These are phyloP conservation scores for Nothopassalora personata DNA, from an alignment of 2,329 filamentous ascomycete species.

Conservation along the genomic window DNA sequence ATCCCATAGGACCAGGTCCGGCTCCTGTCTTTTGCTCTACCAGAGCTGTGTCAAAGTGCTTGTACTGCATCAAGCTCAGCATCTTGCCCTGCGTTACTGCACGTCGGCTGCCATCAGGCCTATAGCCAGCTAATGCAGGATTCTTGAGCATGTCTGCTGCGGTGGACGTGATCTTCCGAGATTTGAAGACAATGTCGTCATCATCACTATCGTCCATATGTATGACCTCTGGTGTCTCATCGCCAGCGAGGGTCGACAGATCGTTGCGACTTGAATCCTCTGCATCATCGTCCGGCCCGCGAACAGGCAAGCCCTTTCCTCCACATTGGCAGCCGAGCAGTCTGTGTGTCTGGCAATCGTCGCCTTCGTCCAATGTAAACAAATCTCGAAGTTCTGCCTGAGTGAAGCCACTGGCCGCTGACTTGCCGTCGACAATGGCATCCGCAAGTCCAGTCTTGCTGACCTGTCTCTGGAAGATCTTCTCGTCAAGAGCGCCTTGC, in stretches of 20 bases:
- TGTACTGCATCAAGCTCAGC: slow-evolving; percentile 51
- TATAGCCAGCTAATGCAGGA: slow-evolving; percentile 8
- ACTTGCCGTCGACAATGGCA: slow-evolving; percentile 64
- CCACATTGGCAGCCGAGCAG: slow-evolving; percentile 59
- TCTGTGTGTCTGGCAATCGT: slow-evolving; percentile 62
- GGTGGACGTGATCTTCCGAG: slow-evolving; percentile 8
- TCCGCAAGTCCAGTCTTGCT: slow-evolving; percentile 66
- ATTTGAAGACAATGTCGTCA: slow-evolving; percentile 27
- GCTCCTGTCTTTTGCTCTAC: slow-evolving; percentile 21
- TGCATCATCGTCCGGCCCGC: slow-evolving; percentile 20
- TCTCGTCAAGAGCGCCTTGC: slow-evolving; percentile 65
- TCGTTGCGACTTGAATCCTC: slow-evolving; percentile 22
- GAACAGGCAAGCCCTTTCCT: slow-evolving; percentile 44
- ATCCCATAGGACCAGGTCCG: slow-evolving; percentile 16
- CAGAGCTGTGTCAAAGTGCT: slow-evolving; percentile 45
- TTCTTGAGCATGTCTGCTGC: slow-evolving; percentile 22
- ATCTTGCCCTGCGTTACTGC: slow-evolving; percentile 38
- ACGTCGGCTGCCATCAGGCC: slow-evolving; percentile 32
- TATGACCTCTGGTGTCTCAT: slow-evolving; percentile 16
- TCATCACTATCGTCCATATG: slow-evolving; percentile 27
- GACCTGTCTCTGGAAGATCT: slow-evolving; percentile 68
- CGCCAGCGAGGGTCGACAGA: slow-evolving; percentile 16
- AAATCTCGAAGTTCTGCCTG: slow-evolving; percentile 61
- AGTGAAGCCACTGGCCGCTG: slow-evolving; percentile 57
- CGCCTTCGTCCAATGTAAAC: slow-evolving; percentile 59